These are phyloP conservation scores for Hippophae rhamnoides DNA, from an alignment of 306 rosid genomes.

Conservation along the genomic window DNA sequence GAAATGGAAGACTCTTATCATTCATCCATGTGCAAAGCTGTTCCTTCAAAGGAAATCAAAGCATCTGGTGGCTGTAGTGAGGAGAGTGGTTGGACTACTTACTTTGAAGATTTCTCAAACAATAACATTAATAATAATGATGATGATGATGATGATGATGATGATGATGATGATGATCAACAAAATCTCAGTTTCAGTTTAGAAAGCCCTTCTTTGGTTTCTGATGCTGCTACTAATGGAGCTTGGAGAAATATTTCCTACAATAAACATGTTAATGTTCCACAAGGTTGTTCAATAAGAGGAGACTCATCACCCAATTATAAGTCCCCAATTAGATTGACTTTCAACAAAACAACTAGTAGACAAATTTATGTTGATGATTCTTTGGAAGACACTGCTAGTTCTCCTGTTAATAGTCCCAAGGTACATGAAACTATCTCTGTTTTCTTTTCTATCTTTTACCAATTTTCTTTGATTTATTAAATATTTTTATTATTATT, in stretches of 20 bases:
- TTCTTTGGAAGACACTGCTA: constrained; percentile 90
- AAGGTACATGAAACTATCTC: constrained; percentile 35
- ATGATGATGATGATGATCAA: not conserved
- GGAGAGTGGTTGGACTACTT: constrained; percentile 94
- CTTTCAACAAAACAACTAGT: constrained; percentile 54
- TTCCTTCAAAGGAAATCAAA: constrained; percentile 4
- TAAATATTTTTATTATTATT: not conserved
- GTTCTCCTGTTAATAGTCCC: constrained; percentile 89
- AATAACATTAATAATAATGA: not conserved
- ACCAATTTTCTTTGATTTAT: not conserved
- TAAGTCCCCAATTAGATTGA: constrained; percentile 30
- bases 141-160: not conserved
- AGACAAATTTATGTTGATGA: constrained; percentile 34
- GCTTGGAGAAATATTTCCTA: constrained; percentile 51
- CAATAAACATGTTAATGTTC: not conserved
- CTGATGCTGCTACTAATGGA: constrained; percentile 86
- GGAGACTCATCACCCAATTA: too few species aligned
- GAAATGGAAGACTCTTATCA: too few species aligned
- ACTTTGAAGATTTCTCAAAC: constrained; percentile 59
- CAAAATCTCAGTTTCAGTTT: constrained; percentile 27
- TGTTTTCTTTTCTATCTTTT: not conserved
- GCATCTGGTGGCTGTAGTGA: constrained; percentile 12
- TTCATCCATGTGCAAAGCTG: constrained; percentile 10
- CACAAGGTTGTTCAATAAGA: too few species aligned
- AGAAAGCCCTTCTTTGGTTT: constrained; percentile 53